These are phyloP conservation scores for Talinum fruticosum DNA, from an alignment of 148 eudicot species.

Conservation along the genomic window DNA sequence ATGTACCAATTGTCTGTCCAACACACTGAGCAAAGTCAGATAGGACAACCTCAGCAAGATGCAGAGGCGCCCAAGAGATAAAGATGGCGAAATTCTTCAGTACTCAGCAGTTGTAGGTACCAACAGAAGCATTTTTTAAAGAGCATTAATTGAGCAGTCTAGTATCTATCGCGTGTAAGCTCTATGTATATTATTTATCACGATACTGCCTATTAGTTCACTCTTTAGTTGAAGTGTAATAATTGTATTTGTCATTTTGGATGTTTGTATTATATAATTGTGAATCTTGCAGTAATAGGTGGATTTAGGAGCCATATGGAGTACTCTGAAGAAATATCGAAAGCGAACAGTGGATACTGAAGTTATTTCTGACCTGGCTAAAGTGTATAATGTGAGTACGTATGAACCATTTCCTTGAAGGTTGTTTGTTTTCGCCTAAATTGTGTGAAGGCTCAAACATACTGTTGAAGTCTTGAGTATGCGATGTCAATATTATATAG, in stretches of 20 bases:
- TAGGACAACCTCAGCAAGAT: slow-evolving; percentile 17
- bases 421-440: too few relatives aligned
- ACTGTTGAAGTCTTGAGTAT: too few relatives aligned
- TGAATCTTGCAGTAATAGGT: background rate
- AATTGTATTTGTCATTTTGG: background rate
- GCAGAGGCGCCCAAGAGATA: slow-evolving; percentile 2
- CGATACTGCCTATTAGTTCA: slow-evolving; percentile 26
- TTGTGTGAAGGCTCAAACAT: too few relatives aligned
- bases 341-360: too few relatives aligned
- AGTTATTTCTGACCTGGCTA: too few relatives aligned
- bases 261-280: background rate
- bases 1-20: slow-evolving; percentile 19
- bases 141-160: background rate
- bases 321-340: background rate
- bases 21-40: background rate
- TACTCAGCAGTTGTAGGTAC: background rate
- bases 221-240: slow-evolving; percentile 18
- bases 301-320: background rate
- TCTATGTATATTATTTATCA: background rate
- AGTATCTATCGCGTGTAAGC: slow-evolving; percentile 5
- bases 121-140: background rate
- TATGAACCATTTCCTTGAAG: too few relatives aligned
- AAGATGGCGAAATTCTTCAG: too few relatives aligned
- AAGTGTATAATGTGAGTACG: too few relatives aligned
- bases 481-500: too few relatives aligned